Evolutionary conservation across 1,284 basidiomycete species (phyloP), one percentile per base, ranked within the genome.

Genomic region (Porodaedalea pini): DNA sequence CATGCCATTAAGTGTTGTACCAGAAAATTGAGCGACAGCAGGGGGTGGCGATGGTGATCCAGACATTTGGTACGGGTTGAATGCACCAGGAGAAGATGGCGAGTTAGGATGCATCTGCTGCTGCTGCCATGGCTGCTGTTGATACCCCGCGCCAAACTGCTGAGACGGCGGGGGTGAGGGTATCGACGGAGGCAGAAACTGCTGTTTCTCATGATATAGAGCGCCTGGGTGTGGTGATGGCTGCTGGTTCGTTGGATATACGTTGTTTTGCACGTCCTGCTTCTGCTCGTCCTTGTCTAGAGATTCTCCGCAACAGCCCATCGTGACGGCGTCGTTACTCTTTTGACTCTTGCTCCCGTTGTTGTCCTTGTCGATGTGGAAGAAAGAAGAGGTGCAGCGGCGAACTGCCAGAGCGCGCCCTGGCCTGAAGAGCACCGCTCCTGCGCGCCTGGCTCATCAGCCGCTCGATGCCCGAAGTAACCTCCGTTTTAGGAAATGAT

Each of bases 121-220:
- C 47, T 61, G 48, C 53, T 66, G 43, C 66, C 66, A 65, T 68
- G 67, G 54, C 66, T 68, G 32, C 41, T 58, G 51, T 25, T 51
- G 53, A 21, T 29, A 43, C 13, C 40, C 39, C 25, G 37, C 57
- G 40, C 57, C 57, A 59, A 61, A 64, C 10, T 70, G 62, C 11
- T 76, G 73, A 21, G 67, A 68, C 51, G 72, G 72, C n/a, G 78
- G 77, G 31, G 78, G 80, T 4, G 76, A 68, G 3, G 75, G 66
- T 49, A 79, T 69, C 19, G 65, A 65, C 11, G 76, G 73, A 43
- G 71, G 73, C 50, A 73, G 73, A 65, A 73, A 78, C 8, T 63
- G 48, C 4, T 63, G 51, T 57, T 70, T 70, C 59, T 69, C 66
- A 25, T 65, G 66, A 65, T 63, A 68, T 34, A 63, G 61, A 21